Conservation (phyloP, 768 basidiomycete genomes). For the Tubosaeta brunneosetosa region DNA sequence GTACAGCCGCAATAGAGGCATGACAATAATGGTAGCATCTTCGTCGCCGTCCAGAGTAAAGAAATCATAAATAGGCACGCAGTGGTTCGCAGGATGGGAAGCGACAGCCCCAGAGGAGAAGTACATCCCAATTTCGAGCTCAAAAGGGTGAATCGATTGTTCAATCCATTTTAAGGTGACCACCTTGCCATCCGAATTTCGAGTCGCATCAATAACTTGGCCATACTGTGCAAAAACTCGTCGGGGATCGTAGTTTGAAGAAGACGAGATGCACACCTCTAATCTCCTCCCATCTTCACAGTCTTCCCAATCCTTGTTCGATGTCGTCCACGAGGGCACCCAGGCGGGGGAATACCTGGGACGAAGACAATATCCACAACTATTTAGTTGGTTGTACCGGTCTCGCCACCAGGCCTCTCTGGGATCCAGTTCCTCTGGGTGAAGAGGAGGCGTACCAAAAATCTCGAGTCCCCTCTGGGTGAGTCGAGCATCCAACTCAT, state of each 20-base stretch:
- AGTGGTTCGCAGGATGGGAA: constrained; percentile 19
- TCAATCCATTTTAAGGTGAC: neutral
- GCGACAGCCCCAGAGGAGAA: constrained; percentile 11
- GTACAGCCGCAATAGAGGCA: constrained; percentile 32
- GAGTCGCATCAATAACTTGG: constrained; percentile 14
- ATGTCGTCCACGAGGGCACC: neutral
- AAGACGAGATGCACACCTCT: neutral
- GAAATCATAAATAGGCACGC: constrained; percentile 23
- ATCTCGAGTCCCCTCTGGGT: neutral
- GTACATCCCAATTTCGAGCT: neutral
- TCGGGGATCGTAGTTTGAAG: neutral
- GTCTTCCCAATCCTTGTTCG: neutral
- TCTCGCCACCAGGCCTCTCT: constrained; percentile 16
- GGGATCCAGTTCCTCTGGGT: neutral
- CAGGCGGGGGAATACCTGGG: neutral
- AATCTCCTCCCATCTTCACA: neutral
- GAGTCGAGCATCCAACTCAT: no score
- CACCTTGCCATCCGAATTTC: neutral
- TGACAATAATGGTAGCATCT: constrained; percentile 18
- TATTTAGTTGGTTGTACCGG: constrained; percentile 1
- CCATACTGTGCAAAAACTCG: neutral
- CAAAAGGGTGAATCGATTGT: neutral
- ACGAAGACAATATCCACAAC: neutral
- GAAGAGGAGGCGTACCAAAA: neutral
- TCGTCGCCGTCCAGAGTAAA: neutral